Evolutionary conservation across 495 filamentous ascomycete species (phyloP), one percentile per base, ranked within the genome.

Genomic region (Penicillium arizonense): DNA sequence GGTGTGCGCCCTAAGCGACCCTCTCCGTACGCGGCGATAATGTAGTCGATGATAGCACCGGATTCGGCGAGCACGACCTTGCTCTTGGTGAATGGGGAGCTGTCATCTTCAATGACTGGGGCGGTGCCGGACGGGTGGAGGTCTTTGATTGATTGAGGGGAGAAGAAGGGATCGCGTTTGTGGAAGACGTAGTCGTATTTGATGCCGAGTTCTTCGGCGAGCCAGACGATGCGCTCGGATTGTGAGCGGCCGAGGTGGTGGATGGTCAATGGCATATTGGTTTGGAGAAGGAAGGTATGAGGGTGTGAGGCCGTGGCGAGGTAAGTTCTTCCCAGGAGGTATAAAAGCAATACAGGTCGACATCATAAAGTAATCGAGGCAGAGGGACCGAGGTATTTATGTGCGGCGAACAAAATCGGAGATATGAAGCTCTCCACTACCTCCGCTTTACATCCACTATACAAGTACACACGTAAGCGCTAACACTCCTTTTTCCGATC

Each of bases 221-320:
- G 80, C 77, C 77, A 87, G 61, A 79, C 55, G 24, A 85, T 71
- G 56, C 82, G 82, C 57, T 86, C 83, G 38, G 79, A 82, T 69
- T 84, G 81, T 34, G 76, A 78, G 50, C 72, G 58, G 36, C 71
- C 65, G 41, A 85, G 72, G 63, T 87, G 82, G 62, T 86, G 81
- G 52, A 86, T 65, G n/a, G 72, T 81, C n/a, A 67, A 20, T 10
- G 60, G 57, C 63, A 66, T 66, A 5, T 37, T 55, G 35, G 39
- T 14, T 18, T 16, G 26, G 24, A 14, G 23, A 30, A 30, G 6
- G 39, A 12, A 2, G 8, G 21, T 11, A 23, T 2, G 13, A 24
- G 21, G 0, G 12, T 11, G 32, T 20, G 28, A 4, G 28, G 5
- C 33, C 4, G 12, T 18, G 8, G 8, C 7, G 9, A 30, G 28